Evolutionary conservation across 768 basidiomycete species (phyloP), one percentile per base, ranked within the genome.

Genomic region (Rhizopogon salebrosus): DNA sequence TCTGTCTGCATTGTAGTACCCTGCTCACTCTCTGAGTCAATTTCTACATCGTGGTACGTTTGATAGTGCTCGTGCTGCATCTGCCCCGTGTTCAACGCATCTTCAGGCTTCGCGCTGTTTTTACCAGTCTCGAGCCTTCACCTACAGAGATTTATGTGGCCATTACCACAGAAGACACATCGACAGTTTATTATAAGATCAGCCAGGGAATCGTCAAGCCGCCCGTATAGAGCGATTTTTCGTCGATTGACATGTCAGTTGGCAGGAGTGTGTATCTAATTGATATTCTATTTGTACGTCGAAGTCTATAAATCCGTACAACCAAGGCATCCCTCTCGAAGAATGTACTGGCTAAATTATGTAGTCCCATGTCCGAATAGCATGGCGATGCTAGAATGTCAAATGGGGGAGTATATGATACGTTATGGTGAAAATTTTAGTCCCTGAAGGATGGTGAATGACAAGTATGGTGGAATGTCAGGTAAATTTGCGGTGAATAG

Each of bases 121-220:
- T 89, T 64, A 60, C 65, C 6, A 72, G 70, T 11, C 70, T 89
- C 11, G 68, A 67, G 16, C 42, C 48, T 11, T 10, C 51, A 9
- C 75, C 76, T 11, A 64, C 73, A 36, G 73, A 80, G 49, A 67
- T 91, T 42, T 85, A 80, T 60, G 65, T 92, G 27, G 89, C 84
- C 11, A 85, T 91, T 52, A 83, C 82, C 40, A 79, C 84, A 0
- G 82, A 87, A 48, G 89, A 92, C 60, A 83, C 89, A 10, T 90
- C 89, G 8, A 84, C 87, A 41, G 89, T 92, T 48, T 92, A 92
- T 66, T 92, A 92, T 69, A 89, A 87, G 61, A 75, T 92, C 54
- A 85, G 84, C 62, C 75, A 77, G 46, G 89, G 88, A 51, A 86
- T 92, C 29, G 81, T 84, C 55, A 91, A 91, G 60, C 89, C 87